Evolutionary conservation across 495 filamentous ascomycete genomes (phyloP), one percentile per base, ranked within the genome.

Genomic region (Echria macrotheca): DNA sequence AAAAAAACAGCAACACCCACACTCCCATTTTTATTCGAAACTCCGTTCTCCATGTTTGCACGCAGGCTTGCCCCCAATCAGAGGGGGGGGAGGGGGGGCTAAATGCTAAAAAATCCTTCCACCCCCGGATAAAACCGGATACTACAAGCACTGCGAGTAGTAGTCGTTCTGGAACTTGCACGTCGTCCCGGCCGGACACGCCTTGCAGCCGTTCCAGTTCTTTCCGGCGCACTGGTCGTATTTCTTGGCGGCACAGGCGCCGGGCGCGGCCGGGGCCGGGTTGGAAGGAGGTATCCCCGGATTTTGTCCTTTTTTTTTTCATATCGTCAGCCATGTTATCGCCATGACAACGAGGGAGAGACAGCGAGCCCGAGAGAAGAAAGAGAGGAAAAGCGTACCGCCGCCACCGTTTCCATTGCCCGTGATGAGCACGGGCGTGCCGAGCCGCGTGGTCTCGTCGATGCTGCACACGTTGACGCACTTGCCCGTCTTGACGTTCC

Each of bases 221-320:
- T 43, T 67, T 10, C 76, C 76, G n/a, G 70, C 71, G 44, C 75
- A 79, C 54, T 79, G 76, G 1, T 67, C 69, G 18, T 63, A 65
- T 33, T 55, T 63, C 45, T 54, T 54, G n/a, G 62, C 51, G 9
- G 48, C 29, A 28, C 62, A 65, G 8, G 37, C 58, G 3, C 50
- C 44, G 32, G 40, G 49, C 29, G 33, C 42, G 4, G 28, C 10
- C 14, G 52, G 25, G 25, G 36, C 28, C 18, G 46, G 40, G 14
- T 19, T 25, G 26, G 25, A 19, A 19, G 43, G 28, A 10, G 18
- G 26, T 15, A 32, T 21, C 28, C 28, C 18, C 9, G 44, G 25
- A 7, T 37, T 47, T 12, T 23, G 18, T 31, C 18, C 23, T 33
- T 19, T n/a, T 19, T 42, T 48, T 53, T 54, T 29, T 18, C 23